These are phyloP conservation scores for Mycena galericulata DNA, from an alignment of 768 basidiomycete species.

Conservation along the genomic window DNA sequence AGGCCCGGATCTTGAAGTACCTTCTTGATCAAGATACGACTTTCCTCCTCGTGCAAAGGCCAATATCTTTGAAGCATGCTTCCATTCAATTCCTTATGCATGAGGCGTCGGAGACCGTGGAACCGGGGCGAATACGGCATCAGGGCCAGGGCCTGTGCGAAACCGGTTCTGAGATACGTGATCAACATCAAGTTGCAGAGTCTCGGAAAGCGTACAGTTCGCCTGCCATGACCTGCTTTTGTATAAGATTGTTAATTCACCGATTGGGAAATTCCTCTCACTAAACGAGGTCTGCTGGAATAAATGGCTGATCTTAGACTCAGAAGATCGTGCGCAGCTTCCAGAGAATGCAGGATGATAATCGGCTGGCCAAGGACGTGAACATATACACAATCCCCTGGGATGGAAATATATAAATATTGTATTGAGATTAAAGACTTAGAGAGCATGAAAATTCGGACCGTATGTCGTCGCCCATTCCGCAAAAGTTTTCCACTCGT, in stretches of 20 bases:
- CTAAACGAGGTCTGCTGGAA: slow-evolving; percentile 12
- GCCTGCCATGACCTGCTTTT: slow-evolving; percentile 16
- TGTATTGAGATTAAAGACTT: no score
- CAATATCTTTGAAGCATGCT: slow-evolving; percentile 15
- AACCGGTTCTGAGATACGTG: neutral
- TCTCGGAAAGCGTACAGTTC: slow-evolving; percentile 1
- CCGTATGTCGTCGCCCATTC: slow-evolving; percentile 40
- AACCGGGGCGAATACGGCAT: slow-evolving; percentile 16
- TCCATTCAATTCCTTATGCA: slow-evolving; percentile 12
- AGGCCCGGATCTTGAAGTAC: neutral
- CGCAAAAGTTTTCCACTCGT: slow-evolving; percentile 41
- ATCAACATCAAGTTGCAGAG: neutral
- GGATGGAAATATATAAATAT: no score
- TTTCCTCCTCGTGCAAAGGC: slow-evolving; percentile 26
- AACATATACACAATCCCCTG: slow-evolving; percentile 20
- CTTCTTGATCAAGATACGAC: slow-evolving; percentile 14
- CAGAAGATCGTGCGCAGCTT: slow-evolving; percentile 7
- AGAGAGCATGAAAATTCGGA: slow-evolving; percentile 5
- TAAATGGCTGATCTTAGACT: slow-evolving; percentile 13
- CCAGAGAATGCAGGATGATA: slow-evolving; percentile 1
- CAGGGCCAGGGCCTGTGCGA: neutral
- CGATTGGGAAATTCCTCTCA: neutral
- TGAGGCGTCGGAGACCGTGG: slow-evolving; percentile 11
- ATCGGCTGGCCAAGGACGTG: slow-evolving; percentile 15
- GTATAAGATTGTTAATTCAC: neutral